Evolutionary conservation across 495 filamentous ascomycete genomes (phyloP).

Genomic region (Penicillium daleae): DNA sequence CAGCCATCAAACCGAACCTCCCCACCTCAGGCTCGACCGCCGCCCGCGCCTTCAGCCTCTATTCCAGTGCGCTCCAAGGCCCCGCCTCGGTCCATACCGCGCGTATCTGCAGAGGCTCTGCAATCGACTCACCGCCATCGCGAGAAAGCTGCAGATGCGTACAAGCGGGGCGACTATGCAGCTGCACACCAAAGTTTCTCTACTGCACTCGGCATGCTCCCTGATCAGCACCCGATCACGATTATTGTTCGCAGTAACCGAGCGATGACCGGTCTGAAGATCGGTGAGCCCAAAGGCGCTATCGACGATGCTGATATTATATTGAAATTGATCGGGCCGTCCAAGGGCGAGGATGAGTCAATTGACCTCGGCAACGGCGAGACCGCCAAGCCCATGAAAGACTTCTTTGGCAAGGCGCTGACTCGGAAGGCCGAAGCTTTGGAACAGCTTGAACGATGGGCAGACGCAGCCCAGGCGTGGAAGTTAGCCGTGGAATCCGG

Average conservation of each 20-base stretch:
- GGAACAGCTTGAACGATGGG: slow-evolving; percentile 94
- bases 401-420: slow-evolving; percentile 89
- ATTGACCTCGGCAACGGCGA: slow-evolving; percentile 69
- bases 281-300: slow-evolving; percentile 83
- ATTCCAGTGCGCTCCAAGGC: slow-evolving; percentile 54
- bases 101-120: slow-evolving; percentile 67
- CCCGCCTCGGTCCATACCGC: slow-evolving; percentile 67
- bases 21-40: slow-evolving; percentile 30
- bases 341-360: slow-evolving; percentile 74
- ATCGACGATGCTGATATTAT: slow-evolving; percentile 82
- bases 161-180: slow-evolving; percentile 92
- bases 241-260: slow-evolving; percentile 91
- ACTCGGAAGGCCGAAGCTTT: slow-evolving; percentile 94
- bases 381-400: slow-evolving; percentile 82
- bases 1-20: slow-evolving; percentile 33
- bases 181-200: slow-evolving; percentile 82
- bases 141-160: slow-evolving; percentile 78
- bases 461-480: slow-evolving; percentile 80
- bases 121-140: slow-evolving; percentile 75
- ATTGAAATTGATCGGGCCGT: slow-evolving; percentile 77
- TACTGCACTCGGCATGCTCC: slow-evolving; percentile 71
- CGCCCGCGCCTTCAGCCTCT: slow-evolving; percentile 31
- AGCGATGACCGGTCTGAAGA: slow-evolving; percentile 84
- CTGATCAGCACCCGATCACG: slow-evolving; percentile 77
- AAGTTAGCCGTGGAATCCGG: slow-evolving; percentile 79